A percentile compares a stretch with the other conserved stretches of the same genome.
Evolutionary conservation across 129 eudicot genomes (phyloP).

Genomic region (Centaurea solstitialis): DNA sequence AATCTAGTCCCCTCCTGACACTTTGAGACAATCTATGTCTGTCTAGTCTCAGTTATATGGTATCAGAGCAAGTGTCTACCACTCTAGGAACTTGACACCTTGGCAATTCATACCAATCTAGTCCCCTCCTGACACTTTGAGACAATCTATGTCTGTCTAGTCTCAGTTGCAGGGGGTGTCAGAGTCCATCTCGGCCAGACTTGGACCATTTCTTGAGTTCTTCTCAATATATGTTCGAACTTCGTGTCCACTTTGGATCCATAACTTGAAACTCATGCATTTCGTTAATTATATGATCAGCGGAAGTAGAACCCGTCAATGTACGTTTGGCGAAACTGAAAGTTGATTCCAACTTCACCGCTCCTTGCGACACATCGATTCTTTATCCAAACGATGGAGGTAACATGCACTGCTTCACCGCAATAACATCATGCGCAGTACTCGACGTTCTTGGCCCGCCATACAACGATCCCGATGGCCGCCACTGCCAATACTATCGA

Average conservation of each 20-base stretch:
- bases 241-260: not conserved
- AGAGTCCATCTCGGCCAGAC: too few relatives aligned
- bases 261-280: not conserved
- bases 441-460: conserved; percentile 95
- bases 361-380: conserved; percentile 67
- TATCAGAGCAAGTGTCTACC: not conserved
- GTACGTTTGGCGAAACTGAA: conserved; percentile 65
- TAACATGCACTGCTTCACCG: conserved; percentile 86
- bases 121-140: too few relatives aligned
- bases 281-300: conserved; percentile 2
- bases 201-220: too few relatives aligned
- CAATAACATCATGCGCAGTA: conserved; percentile 73
- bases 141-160: too few relatives aligned
- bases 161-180: too few relatives aligned
- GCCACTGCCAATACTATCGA: conserved; percentile 73
- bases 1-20: too few relatives aligned
- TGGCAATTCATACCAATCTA: too few relatives aligned
- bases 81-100: too few relatives aligned
- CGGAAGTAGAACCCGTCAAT: conserved; percentile 21
- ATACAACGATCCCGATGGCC: conserved; percentile 71
- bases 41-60: not conserved
- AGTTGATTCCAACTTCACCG: conserved; percentile 56
- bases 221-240: too few relatives aligned
- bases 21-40: too few relatives aligned
- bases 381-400: conserved; percentile 90